Evolutionary conservation across 2,329 filamentous ascomycete genomes (phyloP).

Genomic region (Tolypocladium album): DNA sequence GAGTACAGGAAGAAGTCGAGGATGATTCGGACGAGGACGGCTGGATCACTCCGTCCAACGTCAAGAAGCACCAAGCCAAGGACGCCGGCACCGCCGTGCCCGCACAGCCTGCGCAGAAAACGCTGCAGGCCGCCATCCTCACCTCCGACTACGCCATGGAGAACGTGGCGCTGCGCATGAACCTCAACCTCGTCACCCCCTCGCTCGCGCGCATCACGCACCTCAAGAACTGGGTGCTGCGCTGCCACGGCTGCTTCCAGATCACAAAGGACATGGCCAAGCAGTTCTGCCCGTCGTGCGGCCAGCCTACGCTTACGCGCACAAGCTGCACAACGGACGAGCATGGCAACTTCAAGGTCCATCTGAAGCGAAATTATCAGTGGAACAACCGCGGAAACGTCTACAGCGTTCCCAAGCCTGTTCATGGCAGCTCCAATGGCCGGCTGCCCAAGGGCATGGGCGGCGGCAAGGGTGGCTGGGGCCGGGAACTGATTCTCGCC

Average conservation of each 20-base stretch:
- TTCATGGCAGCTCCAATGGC: conserved; percentile 69
- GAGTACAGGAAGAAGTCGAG: conserved; percentile 26
- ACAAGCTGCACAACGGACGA: conserved; percentile 77
- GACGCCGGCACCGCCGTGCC: conserved; percentile 39
- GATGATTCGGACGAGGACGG: conserved; percentile 49
- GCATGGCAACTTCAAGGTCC: conserved; percentile 70
- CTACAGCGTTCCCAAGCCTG: conserved; percentile 86
- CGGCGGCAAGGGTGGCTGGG: conserved; percentile 84
- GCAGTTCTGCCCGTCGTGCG: conserved; percentile 90
- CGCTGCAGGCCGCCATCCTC: conserved; percentile 79
- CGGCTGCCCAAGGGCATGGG: conserved; percentile 59
- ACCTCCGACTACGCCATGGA: conserved; percentile 98
- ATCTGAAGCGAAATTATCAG: conserved; percentile 91
- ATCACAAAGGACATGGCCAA: conserved; percentile 73
- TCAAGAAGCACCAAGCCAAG: conserved; percentile 71
- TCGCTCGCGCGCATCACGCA: conserved; percentile 70
- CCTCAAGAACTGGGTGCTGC: conserved; percentile 79
- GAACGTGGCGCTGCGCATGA: conserved; percentile 90
- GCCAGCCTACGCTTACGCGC: conserved; percentile 74
- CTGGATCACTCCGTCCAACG: conserved; percentile 92
- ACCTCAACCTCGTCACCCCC: conserved; percentile 77
- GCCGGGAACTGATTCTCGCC: conserved; percentile 68
- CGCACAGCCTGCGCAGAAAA: conserved; percentile 42
- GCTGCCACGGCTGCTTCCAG: conserved; percentile 89
- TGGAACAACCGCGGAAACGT: conserved; percentile 90